phyloP scores from a whole-genome alignment of 805 yeast genomes.

The Candida lessepsii region DNA sequence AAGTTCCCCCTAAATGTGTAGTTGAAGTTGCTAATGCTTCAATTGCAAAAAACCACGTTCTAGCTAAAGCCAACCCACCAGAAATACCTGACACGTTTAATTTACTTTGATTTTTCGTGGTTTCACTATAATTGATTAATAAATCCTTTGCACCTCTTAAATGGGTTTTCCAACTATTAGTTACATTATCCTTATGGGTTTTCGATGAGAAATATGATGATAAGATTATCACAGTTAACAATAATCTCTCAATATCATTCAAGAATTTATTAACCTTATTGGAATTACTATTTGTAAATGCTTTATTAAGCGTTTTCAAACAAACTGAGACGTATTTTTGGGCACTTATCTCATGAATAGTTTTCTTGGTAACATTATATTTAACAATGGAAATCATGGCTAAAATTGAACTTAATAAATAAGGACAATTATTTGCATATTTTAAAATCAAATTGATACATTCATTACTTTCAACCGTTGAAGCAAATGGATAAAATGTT shows the following conservation, averaged over 20 bases:
- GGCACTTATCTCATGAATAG: conserved; percentile 48
- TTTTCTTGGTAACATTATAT: conserved; percentile 37
- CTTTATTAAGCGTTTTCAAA: conserved; percentile 51
- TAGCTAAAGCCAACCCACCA: conserved; percentile 50
- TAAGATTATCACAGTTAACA: conserved; percentile 59
- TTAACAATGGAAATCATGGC: conserved; percentile 66
- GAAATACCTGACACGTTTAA: conserved; percentile 30
- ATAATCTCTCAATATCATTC: conserved; percentile 59
- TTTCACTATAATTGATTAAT: conserved; percentile 44
- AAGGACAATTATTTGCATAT: conserved; percentile 58
- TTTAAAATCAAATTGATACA: conserved; percentile 45
- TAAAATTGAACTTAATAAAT: conserved; percentile 59
- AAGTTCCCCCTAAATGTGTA: conserved; percentile 54
- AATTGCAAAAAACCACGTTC: conserved; percentile 55
- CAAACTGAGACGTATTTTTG: conserved; percentile 61
- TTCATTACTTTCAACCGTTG: conserved; percentile 33
- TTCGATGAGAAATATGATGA: conserved; percentile 56
- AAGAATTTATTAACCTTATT: conserved; percentile 23
- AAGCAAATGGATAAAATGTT: conserved; percentile 38
- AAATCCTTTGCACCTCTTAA: conserved; percentile 60
- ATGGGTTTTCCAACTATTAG: conserved; percentile 60
- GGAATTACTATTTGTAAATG: conserved; percentile 30
- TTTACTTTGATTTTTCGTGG: conserved; percentile 15
- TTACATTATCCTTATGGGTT: conserved; percentile 22
- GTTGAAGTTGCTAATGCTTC: conserved; percentile 55